These are phyloP conservation scores for Spizellomyces punctatus DNA, from an alignment of 192 early-diverging fungal species.

Conservation along the genomic window DNA sequence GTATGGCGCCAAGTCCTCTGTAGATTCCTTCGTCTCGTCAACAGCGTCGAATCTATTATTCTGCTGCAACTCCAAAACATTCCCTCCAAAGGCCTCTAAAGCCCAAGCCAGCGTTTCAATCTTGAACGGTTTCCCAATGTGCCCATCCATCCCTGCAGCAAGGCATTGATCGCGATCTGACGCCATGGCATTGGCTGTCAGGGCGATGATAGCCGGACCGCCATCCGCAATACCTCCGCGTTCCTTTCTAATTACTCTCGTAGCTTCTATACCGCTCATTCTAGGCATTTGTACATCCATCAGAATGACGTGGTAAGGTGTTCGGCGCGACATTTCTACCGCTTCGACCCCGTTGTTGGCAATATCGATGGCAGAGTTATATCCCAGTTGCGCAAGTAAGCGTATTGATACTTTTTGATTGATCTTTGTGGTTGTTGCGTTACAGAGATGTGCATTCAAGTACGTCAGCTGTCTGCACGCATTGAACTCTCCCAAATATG, in stretches of 20 bases:
- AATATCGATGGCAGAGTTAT: constrained; percentile 2
- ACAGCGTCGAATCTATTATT: too few relatives aligned
- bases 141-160: constrained; percentile 33
- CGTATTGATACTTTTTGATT: constrained; percentile 30
- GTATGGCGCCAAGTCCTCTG: too few relatives aligned
- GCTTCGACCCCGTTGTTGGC: constrained; percentile 26
- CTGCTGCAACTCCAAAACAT: background rate
- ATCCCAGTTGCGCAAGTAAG: constrained; percentile 26
- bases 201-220: constrained; percentile 25
- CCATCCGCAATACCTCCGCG: background rate
- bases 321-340: background rate
- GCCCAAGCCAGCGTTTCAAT: constrained; percentile 16
- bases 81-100: constrained; percentile 29
- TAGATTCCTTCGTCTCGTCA: too few relatives aligned
- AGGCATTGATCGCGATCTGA: constrained; percentile 30
- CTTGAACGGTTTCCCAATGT: constrained; percentile 35
- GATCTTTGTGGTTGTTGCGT: background rate
- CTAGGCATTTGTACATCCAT: constrained; percentile 35
- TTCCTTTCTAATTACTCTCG: constrained; percentile 10
- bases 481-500: constrained; percentile 5
- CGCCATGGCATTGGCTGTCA: constrained; percentile 36
- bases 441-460: too few relatives aligned
- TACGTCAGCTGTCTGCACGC: too few relatives aligned
- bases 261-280: constrained; percentile 35
- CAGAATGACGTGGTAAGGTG: constrained; percentile 11